Conservation (phyloP, 768 basidiomycete genomes). For the Lyophyllum atratum region DNA sequence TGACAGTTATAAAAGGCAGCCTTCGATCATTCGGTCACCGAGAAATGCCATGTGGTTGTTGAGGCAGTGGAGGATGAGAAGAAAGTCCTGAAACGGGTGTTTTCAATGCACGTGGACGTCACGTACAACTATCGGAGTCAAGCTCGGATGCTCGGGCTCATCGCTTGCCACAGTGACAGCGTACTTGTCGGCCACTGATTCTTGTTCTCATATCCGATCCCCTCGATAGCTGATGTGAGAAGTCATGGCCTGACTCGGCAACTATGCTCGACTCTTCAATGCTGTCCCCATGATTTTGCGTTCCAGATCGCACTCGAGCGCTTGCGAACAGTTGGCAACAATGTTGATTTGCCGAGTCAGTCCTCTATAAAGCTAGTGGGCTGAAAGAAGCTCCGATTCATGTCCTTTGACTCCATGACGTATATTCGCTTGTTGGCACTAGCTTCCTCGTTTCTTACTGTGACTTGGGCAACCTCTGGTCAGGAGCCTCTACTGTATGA, state of each 20-base stretch:
- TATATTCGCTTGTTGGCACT: not conserved
- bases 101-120: not conserved
- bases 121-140: not conserved
- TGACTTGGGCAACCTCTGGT: not conserved
- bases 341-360: not conserved
- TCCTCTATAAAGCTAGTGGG: not conserved
- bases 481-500: constrained; percentile 7
- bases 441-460: not conserved
- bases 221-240: not conserved
- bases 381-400: not conserved
- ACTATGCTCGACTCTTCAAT: not conserved
- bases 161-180: not conserved
- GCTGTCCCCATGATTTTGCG: not conserved
- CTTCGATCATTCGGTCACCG: too few relatives aligned
- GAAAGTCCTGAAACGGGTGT: too few relatives aligned
- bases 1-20: too few relatives aligned
- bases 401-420: not conserved
- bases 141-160: too few relatives aligned
- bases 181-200: too few relatives aligned
- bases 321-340: not conserved
- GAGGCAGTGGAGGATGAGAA: too few relatives aligned
- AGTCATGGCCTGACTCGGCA: not conserved
- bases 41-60: too few relatives aligned
- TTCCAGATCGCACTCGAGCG: not conserved
- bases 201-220: not conserved